Evolutionary conservation across 202 grass and related monocot species (phyloP), one percentile per base, ranked within the genome.

Genomic region (Schoenoplectus triqueter): DNA sequence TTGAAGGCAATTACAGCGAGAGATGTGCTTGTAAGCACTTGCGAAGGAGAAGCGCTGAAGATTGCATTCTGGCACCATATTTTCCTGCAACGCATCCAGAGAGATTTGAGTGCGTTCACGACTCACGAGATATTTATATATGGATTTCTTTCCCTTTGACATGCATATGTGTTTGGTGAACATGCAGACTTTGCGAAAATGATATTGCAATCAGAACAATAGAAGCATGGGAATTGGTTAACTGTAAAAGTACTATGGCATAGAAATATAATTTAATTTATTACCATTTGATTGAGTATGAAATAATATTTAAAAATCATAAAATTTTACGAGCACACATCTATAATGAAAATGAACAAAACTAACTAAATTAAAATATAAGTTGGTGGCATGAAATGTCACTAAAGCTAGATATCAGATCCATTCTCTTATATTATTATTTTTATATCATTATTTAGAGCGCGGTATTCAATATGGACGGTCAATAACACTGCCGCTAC

Each of bases 11-110:
- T 64, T 89, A 77, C 74, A 51, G 56, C 17, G 85, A 55, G 44
- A 89, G 88, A 66, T 95, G 93, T 74, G 91, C 91, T 13, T 93
- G 91, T 86, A 93, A 90, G 82, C 86, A 93, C 76, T 90, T 88
- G 17, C 74, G 91, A 8, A 86, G 91, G 62, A 91, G 71, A 79
- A 93, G 94, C 75, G 1, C 55, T 59, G 66, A 55, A 17, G 91
- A 84, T 45, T 96, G 91, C 82, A 1, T 77, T 59, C 83, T 95
- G 6, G 80, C 89, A 6, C 93, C 85, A 0, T 95, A 92, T 80
- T 95, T 92, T 78, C 90, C 89, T 15, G 85, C 90, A 18, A 62
- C 69, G 50, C 74, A 87, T 83, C 88, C 90, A 22, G 56, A 86
- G 8, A 86, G 85, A 89, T 92, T 89, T 86, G 81, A 85, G 0